Evolutionary conservation across 768 basidiomycete species (phyloP), one percentile per base, ranked within the genome.

Genomic region (Lactarius akahatsu): DNA sequence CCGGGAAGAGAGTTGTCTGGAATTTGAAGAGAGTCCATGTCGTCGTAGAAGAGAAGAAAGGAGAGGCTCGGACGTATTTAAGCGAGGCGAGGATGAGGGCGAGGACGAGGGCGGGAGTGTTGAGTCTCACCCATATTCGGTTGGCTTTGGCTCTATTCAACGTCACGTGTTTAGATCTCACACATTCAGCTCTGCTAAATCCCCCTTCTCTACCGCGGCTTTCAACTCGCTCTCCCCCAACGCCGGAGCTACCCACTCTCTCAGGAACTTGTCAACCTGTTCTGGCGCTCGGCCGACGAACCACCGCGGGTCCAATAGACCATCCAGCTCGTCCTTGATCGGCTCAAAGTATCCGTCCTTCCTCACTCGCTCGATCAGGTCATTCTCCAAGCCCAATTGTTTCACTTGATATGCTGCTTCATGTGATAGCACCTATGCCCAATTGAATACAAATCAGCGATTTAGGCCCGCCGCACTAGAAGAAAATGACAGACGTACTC

Each of bases 391-490:
- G 3, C 97, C 97, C 62, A 96, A 86, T 64, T 95, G 83, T 79
- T 98, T 99, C 69, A 98, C 97, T 74, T 95, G 94, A 67, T 91
- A 82, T 0, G 88, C 95, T 0, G 97, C 96, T 78, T 98, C 89
- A 74, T 99, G 97, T 13, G 94, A 96, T 16, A 98, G 83, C 13
- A 98, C 92, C 87, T 91, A 50, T 34, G 23, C 40, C 13, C 23
- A 15, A 26, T 52, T 43, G n/a, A 15, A 26, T 40, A 32, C 45
- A 7, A 57, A 23, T 13, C 36, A 11, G 61, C 47, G 59, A 26
- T 3, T 28, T 54, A 47, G 38, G 26, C 26, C 50, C 50, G 50
- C 50, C 23, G 50, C 50, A 45, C 4, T 1, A 58, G 18, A 23
- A 58, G n/a, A 50, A 20, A 65, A 59, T 66, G 59, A 45, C 38